Evolutionary conservation across 2,329 filamentous ascomycete species (phyloP).

Genomic region (Fusarium sp.): DNA sequence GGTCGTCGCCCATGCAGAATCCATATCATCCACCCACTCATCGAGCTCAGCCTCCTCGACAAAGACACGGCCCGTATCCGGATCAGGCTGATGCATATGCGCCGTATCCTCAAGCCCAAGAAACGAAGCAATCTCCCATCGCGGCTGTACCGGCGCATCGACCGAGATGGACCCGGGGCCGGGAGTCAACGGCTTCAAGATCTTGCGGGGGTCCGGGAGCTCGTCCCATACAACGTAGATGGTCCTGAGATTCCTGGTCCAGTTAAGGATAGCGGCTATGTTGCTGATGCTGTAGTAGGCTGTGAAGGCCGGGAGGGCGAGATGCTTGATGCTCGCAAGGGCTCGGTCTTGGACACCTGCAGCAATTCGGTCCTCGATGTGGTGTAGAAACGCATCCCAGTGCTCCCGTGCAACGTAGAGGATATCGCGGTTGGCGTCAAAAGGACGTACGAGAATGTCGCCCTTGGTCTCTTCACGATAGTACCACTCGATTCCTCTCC

Average conservation of each 20-base stretch:
- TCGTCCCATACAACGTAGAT: slow-evolving; percentile 43
- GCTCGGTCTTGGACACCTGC: slow-evolving; percentile 3
- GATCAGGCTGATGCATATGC: slow-evolving; percentile 11
- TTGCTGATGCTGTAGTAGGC: slow-evolving; percentile 41
- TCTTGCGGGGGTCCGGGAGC: slow-evolving; percentile 19
- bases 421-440: slow-evolving; percentile 24
- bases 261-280: slow-evolving; percentile 29
- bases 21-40: slow-evolving; percentile 29
- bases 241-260: slow-evolving; percentile 26
- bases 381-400: slow-evolving; percentile 35
- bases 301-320: slow-evolving; percentile 45
- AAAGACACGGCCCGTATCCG: background rate
- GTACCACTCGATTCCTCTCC: slow-evolving; percentile 5
- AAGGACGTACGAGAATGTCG: slow-evolving; percentile 27
- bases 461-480: slow-evolving; percentile 20
- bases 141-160: slow-evolving; percentile 14
- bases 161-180: background rate
- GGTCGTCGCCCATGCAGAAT: slow-evolving; percentile 15
- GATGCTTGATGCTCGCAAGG: slow-evolving; percentile 25
- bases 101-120: slow-evolving; percentile 6
- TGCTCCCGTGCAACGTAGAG: slow-evolving; percentile 33
- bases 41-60: slow-evolving; percentile 15
- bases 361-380: slow-evolving; percentile 1
- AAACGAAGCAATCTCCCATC: slow-evolving; percentile 15
- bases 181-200: background rate